phyloP scores from a whole-genome alignment of 805 yeast species.

The Diddensiella caesifluorescens region DNA sequence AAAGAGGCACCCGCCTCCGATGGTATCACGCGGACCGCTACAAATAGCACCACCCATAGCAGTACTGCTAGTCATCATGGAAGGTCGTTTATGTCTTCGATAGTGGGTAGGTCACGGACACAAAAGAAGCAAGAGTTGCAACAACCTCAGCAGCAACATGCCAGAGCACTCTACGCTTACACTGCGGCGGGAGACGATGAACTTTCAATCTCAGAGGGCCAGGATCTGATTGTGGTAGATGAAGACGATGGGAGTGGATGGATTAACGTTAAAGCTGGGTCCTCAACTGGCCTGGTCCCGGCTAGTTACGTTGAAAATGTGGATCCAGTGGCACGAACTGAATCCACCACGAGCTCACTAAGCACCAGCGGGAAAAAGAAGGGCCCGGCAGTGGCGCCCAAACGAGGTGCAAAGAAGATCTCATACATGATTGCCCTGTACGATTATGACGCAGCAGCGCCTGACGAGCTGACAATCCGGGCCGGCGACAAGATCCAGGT shows the following conservation, averaged over 20 bases:
- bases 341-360: conserved; percentile 9
- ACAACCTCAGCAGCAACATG: conserved; percentile 20
- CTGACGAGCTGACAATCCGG: conserved; percentile 65
- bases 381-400: conserved; percentile 80
- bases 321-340: conserved; percentile 8
- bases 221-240: conserved; percentile 50
- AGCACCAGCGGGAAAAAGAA: conserved; percentile 36
- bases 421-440: conserved; percentile 57
- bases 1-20: conserved; percentile 15
- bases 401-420: conserved; percentile 62
- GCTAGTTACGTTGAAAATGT: conserved; percentile 58
- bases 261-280: conserved; percentile 60
- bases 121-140: neutral
- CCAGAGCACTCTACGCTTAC: conserved; percentile 61
- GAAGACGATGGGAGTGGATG: conserved; percentile 91
- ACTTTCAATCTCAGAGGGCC: conserved; percentile 55
- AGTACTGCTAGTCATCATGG: conserved; percentile 1
- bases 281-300: conserved; percentile 74
- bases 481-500: conserved; percentile 73
- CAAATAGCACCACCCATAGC: neutral
- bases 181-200: conserved; percentile 73
- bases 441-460: conserved; percentile 72
- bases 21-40: conserved; percentile 3
- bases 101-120: conserved; percentile 16
- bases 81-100: conserved; percentile 14